Evolutionary conservation across 2,329 filamentous ascomycete genomes (phyloP).

Genomic region (Aureobasidium sp.): DNA sequence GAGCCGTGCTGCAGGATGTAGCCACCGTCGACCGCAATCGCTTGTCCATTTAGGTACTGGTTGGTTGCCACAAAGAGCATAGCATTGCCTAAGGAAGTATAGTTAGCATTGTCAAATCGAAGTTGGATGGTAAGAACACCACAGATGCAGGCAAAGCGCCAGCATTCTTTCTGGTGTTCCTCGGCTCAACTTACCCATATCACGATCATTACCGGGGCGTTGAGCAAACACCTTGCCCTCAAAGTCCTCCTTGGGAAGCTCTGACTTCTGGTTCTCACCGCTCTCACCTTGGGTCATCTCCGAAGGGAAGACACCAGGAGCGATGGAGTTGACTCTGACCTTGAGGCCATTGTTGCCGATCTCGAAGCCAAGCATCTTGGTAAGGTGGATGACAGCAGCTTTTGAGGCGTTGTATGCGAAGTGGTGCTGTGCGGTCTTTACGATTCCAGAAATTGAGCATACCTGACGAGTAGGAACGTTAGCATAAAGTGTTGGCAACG

Average conservation of each 20-base stretch:
- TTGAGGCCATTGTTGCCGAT: conserved; percentile 47
- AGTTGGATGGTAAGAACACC: neutral
- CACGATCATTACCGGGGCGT: conserved; percentile 50
- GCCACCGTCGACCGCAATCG: conserved; percentile 40
- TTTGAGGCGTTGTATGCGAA: conserved; percentile 45
- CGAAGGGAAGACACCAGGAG: conserved; percentile 50
- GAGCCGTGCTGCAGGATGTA: conserved; percentile 35
- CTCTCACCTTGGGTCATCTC: conserved; percentile 51
- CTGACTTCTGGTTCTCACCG: conserved; percentile 48
- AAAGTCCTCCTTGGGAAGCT: conserved; percentile 45
- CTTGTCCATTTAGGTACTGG: conserved; percentile 46
- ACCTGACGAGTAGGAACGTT: neutral
- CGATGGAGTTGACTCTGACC: conserved; percentile 52
- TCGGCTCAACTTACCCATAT: conserved; percentile 36
- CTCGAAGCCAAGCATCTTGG: conserved; percentile 48
- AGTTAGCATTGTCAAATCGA: neutral
- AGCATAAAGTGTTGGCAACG: neutral
- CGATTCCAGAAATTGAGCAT: conserved; percentile 38
- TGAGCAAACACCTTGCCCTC: conserved; percentile 43
- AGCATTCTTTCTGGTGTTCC: too few species aligned
- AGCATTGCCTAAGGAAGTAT: conserved; percentile 32
- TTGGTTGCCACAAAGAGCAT: conserved; percentile 48
- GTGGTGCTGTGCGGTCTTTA: conserved; percentile 42
- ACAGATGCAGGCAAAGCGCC: neutral
- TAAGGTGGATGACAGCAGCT: conserved; percentile 48